phyloP scores from a whole-genome alignment of 2,329 filamentous ascomycete genomes.

The Thelonectria blattea region DNA sequence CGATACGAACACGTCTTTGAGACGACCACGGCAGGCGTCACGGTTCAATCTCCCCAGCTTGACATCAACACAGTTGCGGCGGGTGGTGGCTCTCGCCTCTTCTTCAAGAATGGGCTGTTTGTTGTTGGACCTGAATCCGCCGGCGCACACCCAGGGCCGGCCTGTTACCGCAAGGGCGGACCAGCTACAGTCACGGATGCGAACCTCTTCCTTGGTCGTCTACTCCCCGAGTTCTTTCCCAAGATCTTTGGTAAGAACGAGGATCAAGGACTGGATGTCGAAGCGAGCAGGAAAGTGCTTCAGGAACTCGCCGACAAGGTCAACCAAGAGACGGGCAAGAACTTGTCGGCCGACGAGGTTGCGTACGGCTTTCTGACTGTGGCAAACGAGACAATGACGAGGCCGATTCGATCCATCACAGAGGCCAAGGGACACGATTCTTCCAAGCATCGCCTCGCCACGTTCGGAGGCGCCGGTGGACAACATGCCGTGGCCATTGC shows the following conservation, averaged over 20 bases:
- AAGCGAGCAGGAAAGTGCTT: constrained; percentile 77
- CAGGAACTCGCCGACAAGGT: constrained; percentile 78
- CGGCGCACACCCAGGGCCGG: constrained; percentile 86
- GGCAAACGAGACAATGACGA: constrained; percentile 89
- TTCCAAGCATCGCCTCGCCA: constrained; percentile 86
- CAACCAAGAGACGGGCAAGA: constrained; percentile 74
- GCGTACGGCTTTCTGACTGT: constrained; percentile 90
- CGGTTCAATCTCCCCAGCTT: constrained; percentile 88
- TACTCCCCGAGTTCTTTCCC: constrained; percentile 90
- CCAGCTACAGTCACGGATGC: constrained; percentile 94
- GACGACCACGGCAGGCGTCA: constrained; percentile 91
- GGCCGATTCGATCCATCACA: constrained; percentile 87
- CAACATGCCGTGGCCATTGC: constrained; percentile 94
- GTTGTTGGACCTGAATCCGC: constrained; percentile 90
- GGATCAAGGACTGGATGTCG: constrained; percentile 76
- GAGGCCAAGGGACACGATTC: constrained; percentile 94
- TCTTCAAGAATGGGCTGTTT: constrained; percentile 89
- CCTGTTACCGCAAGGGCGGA: constrained; percentile 88
- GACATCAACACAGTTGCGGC: constrained; percentile 96
- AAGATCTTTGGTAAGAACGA: constrained; percentile 95
- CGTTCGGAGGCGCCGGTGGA: constrained; percentile 89
- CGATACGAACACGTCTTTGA: constrained; percentile 94
- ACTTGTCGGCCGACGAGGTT: constrained; percentile 81
- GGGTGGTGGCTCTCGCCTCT: constrained; percentile 82
- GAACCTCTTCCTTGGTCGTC: constrained; percentile 81